Evolutionary conservation across 495 filamentous ascomycete genomes (phyloP).

Genomic region (Penicillium pancosmium): DNA sequence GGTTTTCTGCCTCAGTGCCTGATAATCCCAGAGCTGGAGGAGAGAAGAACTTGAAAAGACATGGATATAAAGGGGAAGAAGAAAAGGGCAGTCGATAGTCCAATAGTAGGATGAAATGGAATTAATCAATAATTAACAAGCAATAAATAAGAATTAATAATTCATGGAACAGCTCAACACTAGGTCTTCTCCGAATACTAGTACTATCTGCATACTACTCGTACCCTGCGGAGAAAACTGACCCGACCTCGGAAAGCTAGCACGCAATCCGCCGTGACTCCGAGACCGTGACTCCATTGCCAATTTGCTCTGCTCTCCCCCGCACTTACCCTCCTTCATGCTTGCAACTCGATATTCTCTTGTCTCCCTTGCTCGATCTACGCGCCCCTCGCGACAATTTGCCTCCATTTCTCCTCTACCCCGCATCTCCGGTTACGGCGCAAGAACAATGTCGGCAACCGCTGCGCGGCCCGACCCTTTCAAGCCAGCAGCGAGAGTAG

Average conservation of each 20-base stretch:
- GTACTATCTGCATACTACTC: too few relatives aligned
- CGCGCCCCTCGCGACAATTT: constrained; percentile 10
- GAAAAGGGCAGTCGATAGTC: too few relatives aligned
- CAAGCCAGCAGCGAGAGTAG: constrained; percentile 76
- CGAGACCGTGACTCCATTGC: background rate
- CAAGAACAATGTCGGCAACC: constrained; percentile 48
- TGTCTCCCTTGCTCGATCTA: constrained; percentile 8
- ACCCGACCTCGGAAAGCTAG: constrained; percentile 22
- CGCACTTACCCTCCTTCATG: constrained; percentile 18
- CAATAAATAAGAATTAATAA: too few relatives aligned
- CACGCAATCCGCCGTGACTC: constrained; percentile 17
- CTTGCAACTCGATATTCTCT: constrained; percentile 9
- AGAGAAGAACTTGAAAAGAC: background rate
- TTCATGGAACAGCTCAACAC: too few relatives aligned
- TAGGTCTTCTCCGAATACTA: too few relatives aligned
- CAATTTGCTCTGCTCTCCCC: background rate
- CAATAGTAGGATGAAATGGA: too few relatives aligned
- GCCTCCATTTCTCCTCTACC: constrained; percentile 18
- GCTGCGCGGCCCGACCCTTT: constrained; percentile 54
- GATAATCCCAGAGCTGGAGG: background rate
- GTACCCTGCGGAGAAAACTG: too few relatives aligned
- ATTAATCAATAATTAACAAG: too few relatives aligned
- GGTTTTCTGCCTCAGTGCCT: background rate
- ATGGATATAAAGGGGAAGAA: too few relatives aligned
- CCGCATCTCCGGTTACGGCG: constrained; percentile 27